These are phyloP conservation scores for Rubia tinctorum DNA, from an alignment of 305 asterid species.

Conservation along the genomic window DNA sequence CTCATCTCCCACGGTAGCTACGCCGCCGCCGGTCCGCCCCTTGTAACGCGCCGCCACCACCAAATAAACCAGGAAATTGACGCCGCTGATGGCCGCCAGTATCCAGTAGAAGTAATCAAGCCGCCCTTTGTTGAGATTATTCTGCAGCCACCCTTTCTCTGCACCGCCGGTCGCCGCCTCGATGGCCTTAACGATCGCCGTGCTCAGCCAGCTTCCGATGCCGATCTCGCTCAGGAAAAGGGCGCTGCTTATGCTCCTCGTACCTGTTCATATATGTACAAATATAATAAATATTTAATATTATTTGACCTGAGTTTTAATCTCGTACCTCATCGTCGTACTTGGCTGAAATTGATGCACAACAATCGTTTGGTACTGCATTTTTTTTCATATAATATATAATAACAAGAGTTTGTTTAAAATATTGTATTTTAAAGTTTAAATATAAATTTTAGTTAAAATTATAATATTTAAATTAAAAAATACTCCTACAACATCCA, in stretches of 20 bases:
- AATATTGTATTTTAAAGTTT: too few relatives aligned
- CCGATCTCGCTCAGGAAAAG: constrained; percentile 73
- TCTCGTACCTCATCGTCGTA: too few relatives aligned
- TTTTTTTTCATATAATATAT: too few relatives aligned
- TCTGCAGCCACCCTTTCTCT: constrained; percentile 54
- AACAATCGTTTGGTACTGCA: too few relatives aligned
- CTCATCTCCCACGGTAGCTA: constrained; percentile 26
- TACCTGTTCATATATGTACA: constrained; percentile 1
- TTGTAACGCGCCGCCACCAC: constrained; percentile 43
- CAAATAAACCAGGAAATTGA: constrained; percentile 51
- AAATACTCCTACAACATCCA: too few relatives aligned
- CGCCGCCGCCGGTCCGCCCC: constrained; percentile 30
- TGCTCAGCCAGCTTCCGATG: constrained; percentile 84
- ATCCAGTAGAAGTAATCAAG: constrained; percentile 70
- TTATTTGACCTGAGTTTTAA: too few relatives aligned
- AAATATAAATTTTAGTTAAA: too few relatives aligned
- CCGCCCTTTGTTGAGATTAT: constrained; percentile 45
- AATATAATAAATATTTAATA: too few relatives aligned
- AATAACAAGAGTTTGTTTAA: too few relatives aligned
- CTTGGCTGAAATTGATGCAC: too few relatives aligned
- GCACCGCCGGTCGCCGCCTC: constrained; percentile 46
- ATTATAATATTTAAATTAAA: too few relatives aligned
- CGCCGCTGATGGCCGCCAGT: constrained; percentile 45
- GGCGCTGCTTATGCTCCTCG: constrained; percentile 75
- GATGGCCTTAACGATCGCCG: constrained; percentile 53